Percentiles rank a stretch among this genome's conserved stretches.
These are phyloP conservation scores for Volvariella volvacea DNA, from an alignment of 1,284 basidiomycete genomes.

Conservation along the genomic window DNA sequence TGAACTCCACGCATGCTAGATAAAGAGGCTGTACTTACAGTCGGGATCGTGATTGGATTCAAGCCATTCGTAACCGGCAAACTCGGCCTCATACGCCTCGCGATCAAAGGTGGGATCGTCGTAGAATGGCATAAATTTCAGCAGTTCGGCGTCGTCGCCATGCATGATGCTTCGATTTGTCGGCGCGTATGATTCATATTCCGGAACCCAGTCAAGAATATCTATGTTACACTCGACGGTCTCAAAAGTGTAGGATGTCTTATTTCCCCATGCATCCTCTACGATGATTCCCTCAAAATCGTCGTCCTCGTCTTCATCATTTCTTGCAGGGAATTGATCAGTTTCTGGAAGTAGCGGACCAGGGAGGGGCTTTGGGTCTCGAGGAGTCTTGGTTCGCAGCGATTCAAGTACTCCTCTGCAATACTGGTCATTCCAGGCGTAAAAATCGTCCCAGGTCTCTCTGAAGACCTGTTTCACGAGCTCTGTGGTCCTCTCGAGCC, in stretches of 20 bases:
- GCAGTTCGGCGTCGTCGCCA: constrained; percentile 48
- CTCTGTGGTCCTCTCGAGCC: neutral
- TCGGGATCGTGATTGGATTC: constrained; percentile 34
- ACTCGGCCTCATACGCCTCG: constrained; percentile 29
- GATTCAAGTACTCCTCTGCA: neutral
- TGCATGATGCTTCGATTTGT: constrained; percentile 34
- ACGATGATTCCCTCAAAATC: too few relatives aligned
- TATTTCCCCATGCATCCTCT: too few relatives aligned
- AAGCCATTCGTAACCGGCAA: constrained; percentile 45
- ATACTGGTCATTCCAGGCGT: constrained; percentile 5
- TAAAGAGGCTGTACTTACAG: constrained; percentile 27
- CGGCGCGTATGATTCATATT: constrained; percentile 49
- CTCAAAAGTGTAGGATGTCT: too few relatives aligned
- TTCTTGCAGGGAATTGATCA: too few relatives aligned
- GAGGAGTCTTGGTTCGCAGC: too few relatives aligned
- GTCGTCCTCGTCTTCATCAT: too few relatives aligned
- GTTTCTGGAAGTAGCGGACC: too few relatives aligned
- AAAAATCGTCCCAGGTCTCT: constrained; percentile 7
- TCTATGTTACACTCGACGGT: too few relatives aligned
- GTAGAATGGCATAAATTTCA: constrained; percentile 53
- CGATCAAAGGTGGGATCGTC: constrained; percentile 47
- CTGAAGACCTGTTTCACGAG: neutral
- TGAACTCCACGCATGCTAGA: too few relatives aligned
- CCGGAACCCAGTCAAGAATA: constrained; percentile 23
- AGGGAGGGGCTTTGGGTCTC: too few relatives aligned